Evolutionary conservation across 2,329 filamentous ascomycete species (phyloP), one percentile per base, ranked within the genome.

Genomic region (Aureobasidium sp.): DNA sequence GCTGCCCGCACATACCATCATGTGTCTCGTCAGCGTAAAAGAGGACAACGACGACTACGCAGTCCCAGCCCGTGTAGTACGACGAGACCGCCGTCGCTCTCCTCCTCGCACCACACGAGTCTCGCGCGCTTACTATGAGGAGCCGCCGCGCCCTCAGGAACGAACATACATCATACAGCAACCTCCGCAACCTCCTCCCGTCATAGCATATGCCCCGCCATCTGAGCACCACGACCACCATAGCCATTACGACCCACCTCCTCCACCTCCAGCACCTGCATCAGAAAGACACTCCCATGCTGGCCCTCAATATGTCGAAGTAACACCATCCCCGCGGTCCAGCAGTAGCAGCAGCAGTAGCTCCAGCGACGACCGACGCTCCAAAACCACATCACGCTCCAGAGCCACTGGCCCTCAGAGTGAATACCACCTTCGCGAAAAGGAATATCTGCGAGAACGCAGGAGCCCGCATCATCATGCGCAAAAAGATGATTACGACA

Each of bases 11-110:
- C 14, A 27, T 4, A 17, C 14, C 33, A 24, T 14, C 14, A 79
- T 80, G 78, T 80, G 78, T 69, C 75, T 79, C 39, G 68, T 79
- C 69, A 75, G 74, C 64, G 74, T 79, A 61, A 74, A 73, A 63
- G 72, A 77, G 57, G 74, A 76, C 60, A 37, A 40, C 37, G 76
- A 79, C 47, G 70, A 75, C 49, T 69, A 69, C 47, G 54, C 62
- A 2, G 63, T 66, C 17, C 69, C 68, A 19, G 64, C 67, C 24
- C 67, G 70, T 6, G 70, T 75, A 33, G 73, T 77, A 35, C 72
- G 73, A 44, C 70, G 70, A 65, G 64, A 66, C 45, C 67, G 66
- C 52, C 69, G 71, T 22, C 63, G 64, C 42, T 67, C 67, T 53
- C 67, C 63, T 6, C 67, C 67, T 37, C 65, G 58, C 44, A 57